Base-by-base conservation (phyloP, 1,139 yeast genomes). In the Kodamaea anthophila region DNA sequence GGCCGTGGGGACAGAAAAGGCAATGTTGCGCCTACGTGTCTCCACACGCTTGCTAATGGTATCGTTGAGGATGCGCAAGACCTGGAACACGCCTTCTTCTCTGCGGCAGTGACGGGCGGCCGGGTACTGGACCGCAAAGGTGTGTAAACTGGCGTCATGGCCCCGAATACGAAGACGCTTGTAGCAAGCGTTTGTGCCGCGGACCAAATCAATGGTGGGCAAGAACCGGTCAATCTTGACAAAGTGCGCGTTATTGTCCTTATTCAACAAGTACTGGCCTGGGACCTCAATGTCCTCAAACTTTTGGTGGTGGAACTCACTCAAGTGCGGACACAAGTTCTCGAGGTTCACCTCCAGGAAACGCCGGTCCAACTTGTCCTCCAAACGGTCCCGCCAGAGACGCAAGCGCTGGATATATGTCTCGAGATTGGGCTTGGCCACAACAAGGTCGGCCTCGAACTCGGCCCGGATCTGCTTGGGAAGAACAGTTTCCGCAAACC, bases 201-300 rank as follows among this genome's bases (percentile, higher is more conserved):
- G 75, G 5, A 88, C 85, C 42, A 87, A 73, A 41, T 87, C 95
- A 36, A 93, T 76, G 0, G 86, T 77, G 3, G 98, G 93, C 56
- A 91, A 62, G 60, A 93, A 93, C 38, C 98, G 68, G 39, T 87
- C 96, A 48, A 93, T 86, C 66, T 88, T 91, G 32, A 86, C 74
- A 52, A 93, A 93, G 53, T 88, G 96, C 25, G 75, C 65, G 52
- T 87, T 91, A 51, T 69, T 82, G 46, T 88, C 97, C 50, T 80
- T 82, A 52, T 82, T 80, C 55, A 79, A 58, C 46, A 88, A 65
- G 49, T 91, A 91, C 51, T 93, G 99, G 1, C 99, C 98, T 1
- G 98, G 98, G 35, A 93, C 80, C 53, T 93, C 98, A 38, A 93
- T 86, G 32, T 93, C 97, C 55, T 93, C 99, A 52, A 91, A 93